Evolutionary conservation across 208 protist genomes (phyloP), one percentile per base, ranked within the genome.

Genomic region (Acanthamoeba royreba): DNA sequence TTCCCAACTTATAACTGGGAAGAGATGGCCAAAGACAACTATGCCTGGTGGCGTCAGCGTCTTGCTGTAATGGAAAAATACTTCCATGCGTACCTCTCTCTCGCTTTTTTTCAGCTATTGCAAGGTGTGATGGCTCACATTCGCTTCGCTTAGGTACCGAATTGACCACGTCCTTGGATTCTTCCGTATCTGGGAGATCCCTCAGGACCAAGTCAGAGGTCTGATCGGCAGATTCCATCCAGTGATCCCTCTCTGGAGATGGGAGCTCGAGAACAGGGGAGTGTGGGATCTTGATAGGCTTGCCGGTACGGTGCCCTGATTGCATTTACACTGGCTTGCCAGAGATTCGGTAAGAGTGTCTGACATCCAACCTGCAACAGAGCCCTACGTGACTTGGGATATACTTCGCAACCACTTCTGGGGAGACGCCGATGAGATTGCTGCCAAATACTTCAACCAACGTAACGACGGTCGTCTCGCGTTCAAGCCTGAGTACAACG

Each of bases 1-100:
- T 98, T 98, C 92, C 97, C 97, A 58, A 96, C 97, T 11, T 98
- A 98, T 79, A 96, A 98, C 83, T 98, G 97, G 97, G 95, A 97
- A 3, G 93, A 94, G 9, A 98, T 98, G 96, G 88, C 74, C 15
- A 93, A 95, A 22, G 95, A 98, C 85, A 90, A 95, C 46, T 98
- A 95, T 83, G 43, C 35, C 33, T 97, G 96, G 96, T 97, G 95
- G 95, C 89, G 95, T 28, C 66, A 79, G 28, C 87, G 96, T 53
- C 85, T 97, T 8, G 74, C 31, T 22, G 87, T 92, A 22, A 72
- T 92, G 53, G 53, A 72, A n/a, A 92, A 81, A 79, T 92, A 92
- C 47, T 92, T 92, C 87, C 87, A 92, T 46, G 87, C 87, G 87
- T 92, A 81, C 2, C 43, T 19, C 38, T 92, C 40, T 79, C 61